phyloP scores from a whole-genome alignment of 768 basidiomycete species.

The Amanita subjunquillea region DNA sequence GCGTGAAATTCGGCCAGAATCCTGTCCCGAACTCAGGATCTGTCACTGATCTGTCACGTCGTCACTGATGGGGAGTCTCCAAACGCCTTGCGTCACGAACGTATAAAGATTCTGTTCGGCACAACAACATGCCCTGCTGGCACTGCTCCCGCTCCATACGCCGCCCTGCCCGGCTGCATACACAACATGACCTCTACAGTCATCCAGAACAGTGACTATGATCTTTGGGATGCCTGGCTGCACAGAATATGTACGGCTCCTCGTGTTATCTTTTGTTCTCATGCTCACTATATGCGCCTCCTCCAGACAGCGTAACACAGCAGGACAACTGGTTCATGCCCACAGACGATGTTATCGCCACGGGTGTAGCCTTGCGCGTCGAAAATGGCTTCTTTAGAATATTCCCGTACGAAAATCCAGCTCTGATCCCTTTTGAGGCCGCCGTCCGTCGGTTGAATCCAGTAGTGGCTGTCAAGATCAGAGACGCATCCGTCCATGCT shows the following conservation, averaged over 20 bases:
- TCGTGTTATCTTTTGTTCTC: background rate
- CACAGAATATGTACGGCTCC: slow-evolving; percentile 55
- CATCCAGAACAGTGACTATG: slow-evolving; percentile 57
- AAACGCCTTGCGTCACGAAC: background rate
- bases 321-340: slow-evolving; percentile 81
- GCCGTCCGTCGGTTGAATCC: slow-evolving; percentile 72
- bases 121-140: slow-evolving; percentile 4
- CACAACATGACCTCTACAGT: slow-evolving; percentile 23
- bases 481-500: slow-evolving; percentile 69
- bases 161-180: slow-evolving; percentile 3
- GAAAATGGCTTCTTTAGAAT: slow-evolving; percentile 55
- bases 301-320: slow-evolving; percentile 42
- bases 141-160: background rate
- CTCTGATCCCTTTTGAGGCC: slow-evolving; percentile 68
- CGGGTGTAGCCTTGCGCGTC: slow-evolving; percentile 67
- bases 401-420: slow-evolving; percentile 77
- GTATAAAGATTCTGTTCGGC: background rate
- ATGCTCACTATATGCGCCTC: background rate
- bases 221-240: slow-evolving; percentile 68
- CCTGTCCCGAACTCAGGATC: background rate
- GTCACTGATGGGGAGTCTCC: slow-evolving; percentile 2
- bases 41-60: background rate
- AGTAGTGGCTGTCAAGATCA: slow-evolving; percentile 71
- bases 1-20: no score
- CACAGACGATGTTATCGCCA: slow-evolving; percentile 56